A percentile compares a stretch with the other conserved stretches of the same genome.
Conservation (phyloP, 164 flowering plant genomes). For the Amborella trichopoda region DNA sequence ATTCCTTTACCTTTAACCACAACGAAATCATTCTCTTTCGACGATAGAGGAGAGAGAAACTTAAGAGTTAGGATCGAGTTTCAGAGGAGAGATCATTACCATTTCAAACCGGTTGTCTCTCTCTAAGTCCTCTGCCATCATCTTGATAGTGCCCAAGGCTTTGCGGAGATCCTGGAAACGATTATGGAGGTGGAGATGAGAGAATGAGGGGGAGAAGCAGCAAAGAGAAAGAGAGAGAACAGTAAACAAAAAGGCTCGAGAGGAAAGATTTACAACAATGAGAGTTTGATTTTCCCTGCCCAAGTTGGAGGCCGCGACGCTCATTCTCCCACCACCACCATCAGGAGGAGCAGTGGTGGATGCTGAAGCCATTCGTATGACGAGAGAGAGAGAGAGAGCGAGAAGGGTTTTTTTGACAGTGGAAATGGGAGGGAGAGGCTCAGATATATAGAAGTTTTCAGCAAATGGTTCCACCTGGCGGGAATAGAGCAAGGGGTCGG, state of each 20-base stretch:
- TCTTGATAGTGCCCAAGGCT: conserved; percentile 33
- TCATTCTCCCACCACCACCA: conserved; percentile 20
- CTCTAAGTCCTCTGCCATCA: conserved; percentile 62
- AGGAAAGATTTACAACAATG: conserved; percentile 24
- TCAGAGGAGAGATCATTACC: conserved; percentile 5
- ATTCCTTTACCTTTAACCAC: conserved; percentile 50
- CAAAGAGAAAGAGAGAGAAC: background rate
- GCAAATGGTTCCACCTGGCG: too few relatives aligned
- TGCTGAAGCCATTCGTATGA: conserved; percentile 5
- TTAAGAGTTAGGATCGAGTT: background rate
- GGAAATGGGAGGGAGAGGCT: too few relatives aligned
- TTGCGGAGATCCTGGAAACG: conserved; percentile 56
- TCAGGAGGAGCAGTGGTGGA: background rate
- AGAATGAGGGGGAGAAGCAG: background rate
- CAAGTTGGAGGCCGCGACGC: conserved; percentile 23
- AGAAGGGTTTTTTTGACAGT: too few relatives aligned
- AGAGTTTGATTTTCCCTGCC: conserved; percentile 39
- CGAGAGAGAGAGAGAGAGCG: too few relatives aligned
- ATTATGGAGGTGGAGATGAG: background rate
- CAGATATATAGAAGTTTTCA: too few relatives aligned
- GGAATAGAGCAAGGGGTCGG: too few relatives aligned
- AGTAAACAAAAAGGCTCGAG: background rate
- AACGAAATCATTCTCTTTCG: background rate
- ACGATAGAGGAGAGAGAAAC: background rate
- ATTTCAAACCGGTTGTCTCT: conserved; percentile 26